A percentile compares a stretch with the other conserved stretches of the same genome.
These are phyloP conservation scores for Solanum ossicruentum DNA, from an alignment of 257 asterid genomes.

Conservation along the genomic window DNA sequence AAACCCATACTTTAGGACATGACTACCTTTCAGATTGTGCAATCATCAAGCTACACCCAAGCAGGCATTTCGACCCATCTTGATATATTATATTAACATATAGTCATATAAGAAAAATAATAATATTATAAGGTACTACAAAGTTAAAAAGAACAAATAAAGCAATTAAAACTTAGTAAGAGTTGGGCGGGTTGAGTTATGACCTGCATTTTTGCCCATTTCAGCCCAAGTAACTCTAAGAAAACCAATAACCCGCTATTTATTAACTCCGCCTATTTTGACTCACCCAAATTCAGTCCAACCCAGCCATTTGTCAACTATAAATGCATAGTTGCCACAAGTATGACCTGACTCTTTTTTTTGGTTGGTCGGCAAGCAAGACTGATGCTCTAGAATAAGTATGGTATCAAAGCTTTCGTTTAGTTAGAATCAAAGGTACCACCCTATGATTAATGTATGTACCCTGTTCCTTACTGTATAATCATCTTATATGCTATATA, in stretches of 20 bases:
- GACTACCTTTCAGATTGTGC: not conserved
- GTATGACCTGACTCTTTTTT: not conserved
- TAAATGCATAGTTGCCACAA: not conserved
- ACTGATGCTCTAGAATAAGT: not conserved
- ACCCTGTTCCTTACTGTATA: not conserved
- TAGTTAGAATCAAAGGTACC: not conserved
- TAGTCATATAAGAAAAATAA: not conserved
- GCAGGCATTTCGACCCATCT: not conserved
- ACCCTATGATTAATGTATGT: not conserved
- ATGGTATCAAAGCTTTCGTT: not conserved
- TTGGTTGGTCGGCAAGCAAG: not conserved
- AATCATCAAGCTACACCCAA: not conserved
- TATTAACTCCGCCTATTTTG: not conserved
- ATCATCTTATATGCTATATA: not conserved
- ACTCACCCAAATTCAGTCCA: not conserved
- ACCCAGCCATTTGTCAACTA: not conserved
- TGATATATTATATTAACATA: not conserved
- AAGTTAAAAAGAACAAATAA: not conserved
- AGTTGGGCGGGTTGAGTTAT: not conserved
- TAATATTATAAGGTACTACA: not conserved
- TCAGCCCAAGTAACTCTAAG: not conserved
- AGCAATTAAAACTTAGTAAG: not conserved
- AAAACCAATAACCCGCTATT: not conserved
- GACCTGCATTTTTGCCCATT: not conserved
- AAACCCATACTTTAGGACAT: not conserved